Conservation (phyloP, 495 filamentous ascomycete species). For the Annulohypoxylon nitens region DNA sequence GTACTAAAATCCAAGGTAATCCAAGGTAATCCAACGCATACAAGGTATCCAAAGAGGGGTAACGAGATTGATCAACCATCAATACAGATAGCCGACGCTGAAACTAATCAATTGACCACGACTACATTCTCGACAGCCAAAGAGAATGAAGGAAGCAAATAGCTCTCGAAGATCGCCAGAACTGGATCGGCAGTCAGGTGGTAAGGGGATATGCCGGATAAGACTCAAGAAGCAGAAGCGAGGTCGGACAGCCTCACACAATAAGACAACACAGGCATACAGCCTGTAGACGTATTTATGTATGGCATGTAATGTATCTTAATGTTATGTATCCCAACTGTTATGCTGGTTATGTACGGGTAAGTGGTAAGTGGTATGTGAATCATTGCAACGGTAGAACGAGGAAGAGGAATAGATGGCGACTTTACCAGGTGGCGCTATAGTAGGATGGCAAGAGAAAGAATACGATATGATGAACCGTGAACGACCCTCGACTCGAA, state of each 20-base stretch:
- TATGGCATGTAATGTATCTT: not conserved
- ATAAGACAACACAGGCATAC: constrained; percentile 15
- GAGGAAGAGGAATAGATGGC: constrained; percentile 25
- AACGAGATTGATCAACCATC: constrained; percentile 46
- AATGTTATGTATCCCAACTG: too few species aligned
- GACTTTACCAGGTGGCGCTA: constrained; percentile 28
- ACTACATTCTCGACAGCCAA: constrained; percentile 6
- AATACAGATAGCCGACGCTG: constrained; percentile 44
- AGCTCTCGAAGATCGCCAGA: constrained; percentile 33
- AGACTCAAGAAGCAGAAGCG: constrained; percentile 26
- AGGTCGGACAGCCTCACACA: constrained; percentile 44
- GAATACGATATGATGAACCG: not conserved
- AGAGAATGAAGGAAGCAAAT: not conserved
- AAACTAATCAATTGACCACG: constrained; percentile 39
- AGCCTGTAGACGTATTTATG: constrained; percentile 26
- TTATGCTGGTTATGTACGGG: not conserved
- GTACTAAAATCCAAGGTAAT: too few species aligned
- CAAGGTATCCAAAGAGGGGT: constrained; percentile 35
- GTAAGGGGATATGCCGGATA: constrained; percentile 26
- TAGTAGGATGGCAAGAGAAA: constrained; percentile 1
- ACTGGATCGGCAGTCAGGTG: constrained; percentile 46
- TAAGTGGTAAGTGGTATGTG: not conserved
- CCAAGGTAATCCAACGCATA: too few species aligned
- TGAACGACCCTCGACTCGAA: not conserved
- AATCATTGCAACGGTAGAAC: constrained; percentile 26